Conservation (phyloP, 2,329 filamentous ascomycete species). For the Paecilomyces formosus region DNA sequence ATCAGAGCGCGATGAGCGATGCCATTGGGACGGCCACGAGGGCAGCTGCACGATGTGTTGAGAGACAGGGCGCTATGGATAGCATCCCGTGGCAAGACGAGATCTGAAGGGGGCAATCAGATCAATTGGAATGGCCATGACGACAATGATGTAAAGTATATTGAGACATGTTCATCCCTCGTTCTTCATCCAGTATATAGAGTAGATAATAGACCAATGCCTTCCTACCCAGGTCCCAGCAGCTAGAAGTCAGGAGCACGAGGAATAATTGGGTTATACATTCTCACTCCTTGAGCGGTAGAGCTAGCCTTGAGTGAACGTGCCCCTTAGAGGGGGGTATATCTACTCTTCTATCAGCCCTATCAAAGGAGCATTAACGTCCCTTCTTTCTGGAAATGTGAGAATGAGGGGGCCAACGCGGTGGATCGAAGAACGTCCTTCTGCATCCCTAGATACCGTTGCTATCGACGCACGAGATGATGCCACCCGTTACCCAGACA, state of each 20-base stretch:
- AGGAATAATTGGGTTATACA: not conserved
- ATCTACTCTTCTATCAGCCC: not conserved
- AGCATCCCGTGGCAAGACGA: slow-evolving; percentile 44
- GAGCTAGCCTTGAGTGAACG: not conserved
- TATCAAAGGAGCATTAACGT: not conserved
- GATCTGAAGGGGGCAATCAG: slow-evolving; percentile 16
- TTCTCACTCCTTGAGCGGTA: not conserved
- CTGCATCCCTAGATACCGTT: not conserved
- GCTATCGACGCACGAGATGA: not conserved
- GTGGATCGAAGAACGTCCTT: not conserved
- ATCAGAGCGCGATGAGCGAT: slow-evolving; percentile 39
- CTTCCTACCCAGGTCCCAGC: not conserved
- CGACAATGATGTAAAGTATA: slow-evolving; percentile 8
- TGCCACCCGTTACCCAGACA: not conserved
- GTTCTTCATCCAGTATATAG: not conserved
- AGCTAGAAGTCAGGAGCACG: not conserved
- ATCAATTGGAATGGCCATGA: slow-evolving; percentile 3
- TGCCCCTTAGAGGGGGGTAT: not conserved
- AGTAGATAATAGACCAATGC: not conserved
- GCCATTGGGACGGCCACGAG: slow-evolving; percentile 35
- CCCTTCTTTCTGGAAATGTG: not conserved
- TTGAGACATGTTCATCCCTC: not conserved
- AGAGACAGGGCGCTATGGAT: slow-evolving; percentile 39
- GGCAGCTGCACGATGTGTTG: slow-evolving; percentile 39
- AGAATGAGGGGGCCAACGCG: not conserved